Evolutionary conservation across 176 grass and related monocot species (phyloP).

Genomic region (Oryza coarctata): DNA sequence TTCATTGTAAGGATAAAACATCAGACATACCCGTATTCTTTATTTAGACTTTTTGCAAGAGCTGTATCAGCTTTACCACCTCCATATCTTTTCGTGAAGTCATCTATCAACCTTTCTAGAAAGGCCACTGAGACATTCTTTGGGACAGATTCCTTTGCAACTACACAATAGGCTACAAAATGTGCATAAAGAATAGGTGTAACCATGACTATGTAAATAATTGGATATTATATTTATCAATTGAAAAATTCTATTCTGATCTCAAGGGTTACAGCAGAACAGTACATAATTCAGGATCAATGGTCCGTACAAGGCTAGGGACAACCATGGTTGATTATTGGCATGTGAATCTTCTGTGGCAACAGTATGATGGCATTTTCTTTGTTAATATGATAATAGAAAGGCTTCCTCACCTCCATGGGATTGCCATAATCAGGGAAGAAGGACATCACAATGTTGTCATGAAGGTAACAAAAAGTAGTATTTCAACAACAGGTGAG

Average conservation of each 20-base stretch:
- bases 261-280: background rate
- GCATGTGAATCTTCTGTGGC: background rate
- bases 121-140: slow-evolving; percentile 85
- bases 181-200: slow-evolving; percentile 19
- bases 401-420: background rate
- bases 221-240: background rate
- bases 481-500: background rate
- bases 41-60: slow-evolving; percentile 87
- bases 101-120: slow-evolving; percentile 82
- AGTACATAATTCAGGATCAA: background rate
- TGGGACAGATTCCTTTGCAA: slow-evolving; percentile 77
- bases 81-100: slow-evolving; percentile 91
- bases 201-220: slow-evolving; percentile 12
- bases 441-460: background rate
- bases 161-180: slow-evolving; percentile 79
- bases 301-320: background rate
- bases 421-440: background rate
- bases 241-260: background rate
- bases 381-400: background rate
- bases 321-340: background rate
- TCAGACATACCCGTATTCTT: slow-evolving; percentile 78
- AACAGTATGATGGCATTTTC: background rate
- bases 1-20: too few relatives aligned
- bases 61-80: slow-evolving; percentile 95
- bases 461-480: background rate